Base-by-base conservation (phyloP, 495 filamentous ascomycete genomes). In the Xylaria intraflava region DNA sequence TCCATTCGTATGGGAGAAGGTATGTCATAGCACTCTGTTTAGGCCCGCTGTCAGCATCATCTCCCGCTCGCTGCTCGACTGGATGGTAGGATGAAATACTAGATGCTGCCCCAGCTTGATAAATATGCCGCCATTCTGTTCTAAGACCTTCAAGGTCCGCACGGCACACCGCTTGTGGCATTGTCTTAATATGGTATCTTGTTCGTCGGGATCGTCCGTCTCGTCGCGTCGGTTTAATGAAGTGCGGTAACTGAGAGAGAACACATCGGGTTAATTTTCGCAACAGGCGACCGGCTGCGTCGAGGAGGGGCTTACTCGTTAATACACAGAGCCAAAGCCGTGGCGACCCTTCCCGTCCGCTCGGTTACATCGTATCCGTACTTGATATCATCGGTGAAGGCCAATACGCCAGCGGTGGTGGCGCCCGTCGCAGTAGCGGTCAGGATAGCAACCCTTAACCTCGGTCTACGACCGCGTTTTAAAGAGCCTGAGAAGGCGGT, bases 21-120 rank as follows among this genome's bases (percentile, higher is more conserved):
- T 99, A 99, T 61, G 90, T 90, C 89, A 99, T 90, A 56, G 90
- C 93, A 64, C 87, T 93, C 78, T 81, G 49, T 30, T 29, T 6
- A 11, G 8, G 11, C n/a, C n/a, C n/a, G n/a, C 24, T 12, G 57
- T 69, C 36, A 70, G 64, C 44, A 48, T 17, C 9, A 26, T 3
- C 3, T 19, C 35, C 35, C 3, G n/a, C 14, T 20, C 38, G 23
- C 40, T 16, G 26, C 22, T 22, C 8, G n/a, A 24, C 20, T 16
- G n/a, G 12, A 19, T 10, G 20, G 38, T n/a, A 38, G 6, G 41
- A 0, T 22, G 26, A 54, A 63, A 50, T 73, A 82, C 80, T 68
- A 99, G 70, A 72, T 99, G 93, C 59, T 99, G 93, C 20, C 93
- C 93, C 23, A 99, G 71, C 68, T 99, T 99, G 63, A 99, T 97